Percentiles rank a stretch among this genome's conserved stretches.
These are phyloP conservation scores for Endoconidiophora laricicola DNA, from an alignment of 2,329 filamentous ascomycete genomes.

Conservation along the genomic window DNA sequence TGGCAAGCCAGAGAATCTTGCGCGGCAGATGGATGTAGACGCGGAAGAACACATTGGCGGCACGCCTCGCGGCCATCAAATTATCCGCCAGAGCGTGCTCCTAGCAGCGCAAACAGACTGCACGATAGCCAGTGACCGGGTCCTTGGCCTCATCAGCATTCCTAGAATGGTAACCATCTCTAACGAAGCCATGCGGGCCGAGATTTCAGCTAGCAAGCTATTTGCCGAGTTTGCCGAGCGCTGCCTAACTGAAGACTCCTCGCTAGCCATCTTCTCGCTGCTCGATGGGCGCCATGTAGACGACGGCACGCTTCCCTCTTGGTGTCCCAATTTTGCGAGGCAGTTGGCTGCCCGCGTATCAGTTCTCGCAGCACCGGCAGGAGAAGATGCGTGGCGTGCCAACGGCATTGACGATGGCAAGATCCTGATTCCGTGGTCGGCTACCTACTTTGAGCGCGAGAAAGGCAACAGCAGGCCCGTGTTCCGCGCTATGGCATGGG, in stretches of 20 bases:
- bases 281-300: constrained; percentile 8
- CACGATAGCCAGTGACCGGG: constrained; percentile 5
- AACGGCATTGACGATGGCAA: constrained; percentile 9
- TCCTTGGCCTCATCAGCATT: constrained; percentile 7
- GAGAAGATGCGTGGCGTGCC: constrained; percentile 3
- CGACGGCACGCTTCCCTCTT: constrained; percentile 8
- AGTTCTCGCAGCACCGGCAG: background rate
- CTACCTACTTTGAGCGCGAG: constrained; percentile 12
- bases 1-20: constrained; percentile 1
- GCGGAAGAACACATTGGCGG: background rate
- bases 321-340: constrained; percentile 11
- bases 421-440: constrained; percentile 9
- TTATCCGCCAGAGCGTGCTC: constrained; percentile 3
- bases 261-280: constrained; percentile 7
- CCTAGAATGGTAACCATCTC: constrained; percentile 8
- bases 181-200: background rate
- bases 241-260: constrained; percentile 8
- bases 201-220: constrained; percentile 5
- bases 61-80: background rate
- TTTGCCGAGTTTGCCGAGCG: constrained; percentile 8
- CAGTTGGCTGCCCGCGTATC: constrained; percentile 1
- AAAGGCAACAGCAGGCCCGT: background rate
- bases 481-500: constrained; percentile 11
- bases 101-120: constrained; percentile 9
- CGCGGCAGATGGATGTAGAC: background rate